A percentile compares a stretch with the other conserved stretches of the same genome.
Evolutionary conservation across 75 land plant genomes (phyloP).

Genomic region (Selaginella moellendorffii): DNA sequence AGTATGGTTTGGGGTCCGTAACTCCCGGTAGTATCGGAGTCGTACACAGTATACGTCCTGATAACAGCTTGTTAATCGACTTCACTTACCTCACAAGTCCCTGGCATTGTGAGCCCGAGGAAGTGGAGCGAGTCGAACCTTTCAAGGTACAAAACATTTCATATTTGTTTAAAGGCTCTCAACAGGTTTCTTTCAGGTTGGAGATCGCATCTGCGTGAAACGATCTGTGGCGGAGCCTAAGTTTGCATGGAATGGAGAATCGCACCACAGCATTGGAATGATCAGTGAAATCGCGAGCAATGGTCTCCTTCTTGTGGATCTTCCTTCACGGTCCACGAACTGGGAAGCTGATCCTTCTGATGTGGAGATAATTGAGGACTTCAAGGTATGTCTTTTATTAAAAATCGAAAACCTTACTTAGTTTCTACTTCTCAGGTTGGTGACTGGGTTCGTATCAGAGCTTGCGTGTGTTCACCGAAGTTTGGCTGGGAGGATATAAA

Average conservation of each 20-base stretch:
- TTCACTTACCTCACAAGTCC: neutral
- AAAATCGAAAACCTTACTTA: no score
- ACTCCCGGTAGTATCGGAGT: slow-evolving; percentile 7
- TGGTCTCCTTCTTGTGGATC: slow-evolving; percentile 75
- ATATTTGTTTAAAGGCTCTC: no score
- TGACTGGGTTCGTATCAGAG: slow-evolving; percentile 85
- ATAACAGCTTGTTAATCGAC: neutral
- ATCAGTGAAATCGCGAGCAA: slow-evolving; percentile 73
- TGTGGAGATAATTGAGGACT: slow-evolving; percentile 84
- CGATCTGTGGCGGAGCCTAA: slow-evolving; percentile 89
- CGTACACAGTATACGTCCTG: neutral
- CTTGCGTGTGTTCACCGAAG: slow-evolving; percentile 82
- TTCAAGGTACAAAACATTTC: neutral
- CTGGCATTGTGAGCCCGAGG: slow-evolving; percentile 5
- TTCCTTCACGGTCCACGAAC: slow-evolving; percentile 58
- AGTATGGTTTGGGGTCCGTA: slow-evolving; percentile 5
- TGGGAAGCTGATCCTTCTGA: slow-evolving; percentile 98
- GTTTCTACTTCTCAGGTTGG: no score
- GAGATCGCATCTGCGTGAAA: slow-evolving; percentile 83
- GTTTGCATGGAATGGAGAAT: slow-evolving; percentile 97
- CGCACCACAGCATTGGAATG: slow-evolving; percentile 87
- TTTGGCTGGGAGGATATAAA: slow-evolving; percentile 95
- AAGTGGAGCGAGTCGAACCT: slow-evolving; percentile 1
- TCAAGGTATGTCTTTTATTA: slow-evolving; percentile 40
- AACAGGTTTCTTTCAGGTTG: slow-evolving; percentile 64